Evolutionary conservation across 2,329 filamentous ascomycete genomes (phyloP).

Genomic region (Emydomyces testavorans): DNA sequence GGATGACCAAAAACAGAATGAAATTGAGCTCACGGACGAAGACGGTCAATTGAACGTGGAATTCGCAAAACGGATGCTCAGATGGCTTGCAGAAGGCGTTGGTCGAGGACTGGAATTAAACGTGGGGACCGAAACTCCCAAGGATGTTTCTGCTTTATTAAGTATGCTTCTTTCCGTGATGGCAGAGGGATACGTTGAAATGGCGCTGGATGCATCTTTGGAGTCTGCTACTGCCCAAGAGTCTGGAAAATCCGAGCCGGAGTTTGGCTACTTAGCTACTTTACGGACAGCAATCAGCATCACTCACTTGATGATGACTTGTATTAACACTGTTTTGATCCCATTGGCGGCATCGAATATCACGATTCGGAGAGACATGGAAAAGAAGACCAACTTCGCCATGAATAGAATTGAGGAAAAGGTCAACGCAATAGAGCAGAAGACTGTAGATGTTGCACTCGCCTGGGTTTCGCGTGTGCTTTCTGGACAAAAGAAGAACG

Average conservation of each 20-base stretch:
- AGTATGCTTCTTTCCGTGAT: conserved; percentile 75
- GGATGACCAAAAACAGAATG: conserved; percentile 58
- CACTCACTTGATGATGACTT: conserved; percentile 84
- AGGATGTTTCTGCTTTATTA: conserved; percentile 77
- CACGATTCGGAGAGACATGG: conserved; percentile 79
- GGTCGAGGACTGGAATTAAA: conserved; percentile 84
- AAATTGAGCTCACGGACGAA: conserved; percentile 81
- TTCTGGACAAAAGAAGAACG: conserved; percentile 68
- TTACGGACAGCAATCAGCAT: conserved; percentile 76
- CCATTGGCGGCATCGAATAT: conserved; percentile 81
- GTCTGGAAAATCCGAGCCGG: conserved; percentile 68
- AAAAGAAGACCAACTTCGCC: conserved; percentile 63
- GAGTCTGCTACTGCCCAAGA: conserved; percentile 69
- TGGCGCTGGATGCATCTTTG: conserved; percentile 55
- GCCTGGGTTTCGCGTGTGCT: conserved; percentile 66
- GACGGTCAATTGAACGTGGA: conserved; percentile 71
- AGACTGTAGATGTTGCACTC: conserved; percentile 59
- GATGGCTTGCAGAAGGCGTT: conserved; percentile 92
- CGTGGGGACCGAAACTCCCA: conserved; percentile 75
- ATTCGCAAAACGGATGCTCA: conserved; percentile 96
- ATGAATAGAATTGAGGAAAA: conserved; percentile 75
- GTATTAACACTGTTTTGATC: conserved; percentile 79
- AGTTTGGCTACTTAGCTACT: conserved; percentile 68
- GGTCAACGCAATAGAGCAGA: conserved; percentile 58
- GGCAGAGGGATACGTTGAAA: conserved; percentile 67